Percentiles rank a stretch among this genome's conserved stretches.
Evolutionary conservation across 176 grass and related monocot species (phyloP).

Genomic region (Tillandsia fasciculata): DNA sequence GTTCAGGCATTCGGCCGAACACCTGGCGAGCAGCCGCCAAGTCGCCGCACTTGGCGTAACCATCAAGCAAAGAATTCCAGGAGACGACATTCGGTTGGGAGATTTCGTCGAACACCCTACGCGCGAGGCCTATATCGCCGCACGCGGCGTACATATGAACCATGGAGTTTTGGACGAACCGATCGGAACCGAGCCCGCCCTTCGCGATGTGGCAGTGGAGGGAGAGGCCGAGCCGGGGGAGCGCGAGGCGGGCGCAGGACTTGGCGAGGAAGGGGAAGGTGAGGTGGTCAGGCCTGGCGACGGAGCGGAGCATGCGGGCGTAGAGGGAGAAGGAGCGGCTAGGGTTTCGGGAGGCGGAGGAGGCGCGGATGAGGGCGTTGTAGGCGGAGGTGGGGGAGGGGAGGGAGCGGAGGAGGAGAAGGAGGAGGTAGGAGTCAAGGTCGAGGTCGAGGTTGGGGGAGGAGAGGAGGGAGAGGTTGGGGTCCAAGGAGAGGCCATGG

Average conservation of each 20-base stretch:
- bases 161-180: slow-evolving; percentile 18
- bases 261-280: slow-evolving; percentile 25
- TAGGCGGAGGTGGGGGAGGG: slow-evolving; percentile 11
- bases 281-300: slow-evolving; percentile 12
- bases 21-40: slow-evolving; percentile 23
- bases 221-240: neutral
- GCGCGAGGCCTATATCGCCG: slow-evolving; percentile 16
- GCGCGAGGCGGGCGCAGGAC: slow-evolving; percentile 19
- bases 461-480: slow-evolving; percentile 30
- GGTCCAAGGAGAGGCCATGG: slow-evolving; percentile 9
- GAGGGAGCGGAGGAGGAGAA: neutral
- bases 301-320: slow-evolving; percentile 15
- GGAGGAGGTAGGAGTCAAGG: slow-evolving; percentile 30
- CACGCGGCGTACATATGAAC: slow-evolving; percentile 39
- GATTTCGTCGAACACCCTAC: slow-evolving; percentile 62
- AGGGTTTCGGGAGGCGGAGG: slow-evolving; percentile 12
- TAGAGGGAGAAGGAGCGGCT: slow-evolving; percentile 18
- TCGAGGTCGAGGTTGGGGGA: slow-evolving; percentile 27
- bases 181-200: slow-evolving; percentile 14
- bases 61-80: slow-evolving; percentile 54
- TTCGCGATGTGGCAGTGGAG: slow-evolving; percentile 12
- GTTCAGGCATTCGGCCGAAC: slow-evolving; percentile 37
- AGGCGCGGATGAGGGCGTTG: slow-evolving; percentile 19
- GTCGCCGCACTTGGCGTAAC: slow-evolving; percentile 59
- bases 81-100: slow-evolving; percentile 36